Evolutionary conservation across 1,284 basidiomycete genomes (phyloP).

Genomic region (Tylopilus orsonianus): DNA sequence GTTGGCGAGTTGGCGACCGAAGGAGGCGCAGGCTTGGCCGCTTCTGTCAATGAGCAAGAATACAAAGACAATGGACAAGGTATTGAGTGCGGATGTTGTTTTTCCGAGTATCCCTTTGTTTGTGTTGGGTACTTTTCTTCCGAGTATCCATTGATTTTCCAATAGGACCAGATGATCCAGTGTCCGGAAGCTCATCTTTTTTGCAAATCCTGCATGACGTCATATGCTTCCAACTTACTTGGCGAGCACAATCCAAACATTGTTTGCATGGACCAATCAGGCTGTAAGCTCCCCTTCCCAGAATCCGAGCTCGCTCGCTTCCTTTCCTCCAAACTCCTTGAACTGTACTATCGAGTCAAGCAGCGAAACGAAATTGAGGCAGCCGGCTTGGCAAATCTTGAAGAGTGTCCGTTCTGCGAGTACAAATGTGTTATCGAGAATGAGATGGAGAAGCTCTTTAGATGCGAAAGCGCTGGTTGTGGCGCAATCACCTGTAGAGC

Average conservation of each 20-base stretch:
- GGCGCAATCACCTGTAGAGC: constrained; percentile 70
- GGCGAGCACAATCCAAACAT: constrained; percentile 56
- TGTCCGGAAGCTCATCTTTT: constrained; percentile 82
- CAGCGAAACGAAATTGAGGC: constrained; percentile 76
- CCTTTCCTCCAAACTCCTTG: constrained; percentile 60
- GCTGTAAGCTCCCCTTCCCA: constrained; percentile 69
- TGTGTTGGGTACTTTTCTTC: constrained; percentile 30
- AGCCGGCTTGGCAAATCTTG: constrained; percentile 70
- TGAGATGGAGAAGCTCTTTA: constrained; percentile 72
- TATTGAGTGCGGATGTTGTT: constrained; percentile 85
- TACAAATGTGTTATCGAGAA: constrained; percentile 82
- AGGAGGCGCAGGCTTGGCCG: constrained; percentile 25
- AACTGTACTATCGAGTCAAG: constrained; percentile 73
- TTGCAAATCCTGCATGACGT: constrained; percentile 58
- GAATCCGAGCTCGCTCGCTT: constrained; percentile 66
- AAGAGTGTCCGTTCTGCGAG: constrained; percentile 87
- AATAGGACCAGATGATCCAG: constrained; percentile 77
- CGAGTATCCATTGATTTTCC: constrained; percentile 5
- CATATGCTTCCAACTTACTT: constrained; percentile 49
- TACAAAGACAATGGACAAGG: constrained; percentile 49
- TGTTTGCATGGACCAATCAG: constrained; percentile 78
- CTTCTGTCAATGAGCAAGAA: constrained; percentile 37
- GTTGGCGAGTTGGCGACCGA: constrained; percentile 13
- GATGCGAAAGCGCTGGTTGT: constrained; percentile 75
- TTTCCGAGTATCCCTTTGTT: constrained; percentile 68